A percentile compares a stretch with the other conserved stretches of the same genome.
phyloP scores from a whole-genome alignment of 371 early-diverging fungal genomes.

The Saksenaea vasiformis region DNA sequence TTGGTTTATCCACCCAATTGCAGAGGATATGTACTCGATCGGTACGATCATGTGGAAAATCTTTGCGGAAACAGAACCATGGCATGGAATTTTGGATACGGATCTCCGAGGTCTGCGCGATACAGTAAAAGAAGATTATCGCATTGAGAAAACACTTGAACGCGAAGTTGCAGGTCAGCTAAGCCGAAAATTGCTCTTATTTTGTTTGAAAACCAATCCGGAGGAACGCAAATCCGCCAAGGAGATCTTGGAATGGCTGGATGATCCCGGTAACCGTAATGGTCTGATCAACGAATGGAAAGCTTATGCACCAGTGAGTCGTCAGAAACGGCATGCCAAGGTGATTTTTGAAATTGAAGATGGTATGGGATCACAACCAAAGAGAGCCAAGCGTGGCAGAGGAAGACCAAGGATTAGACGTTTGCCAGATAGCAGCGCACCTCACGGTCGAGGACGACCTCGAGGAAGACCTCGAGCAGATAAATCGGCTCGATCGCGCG shows the following conservation, averaged over 20 bases:
- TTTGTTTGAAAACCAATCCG: constrained; percentile 47
- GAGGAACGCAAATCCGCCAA: constrained; percentile 47
- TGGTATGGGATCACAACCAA: background rate
- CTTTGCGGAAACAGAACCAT: constrained; percentile 65
- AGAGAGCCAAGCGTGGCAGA: constrained; percentile 1
- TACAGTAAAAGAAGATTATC: constrained; percentile 50
- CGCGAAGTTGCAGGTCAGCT: constrained; percentile 48
- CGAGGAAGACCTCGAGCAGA: background rate
- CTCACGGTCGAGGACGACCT: background rate
- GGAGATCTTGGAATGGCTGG: constrained; percentile 45
- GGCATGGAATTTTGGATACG: constrained; percentile 63
- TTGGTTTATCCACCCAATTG: constrained; percentile 53
- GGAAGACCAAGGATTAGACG: background rate
- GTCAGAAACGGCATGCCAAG: constrained; percentile 40
- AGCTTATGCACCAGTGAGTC: constrained; percentile 28
- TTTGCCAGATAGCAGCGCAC: background rate
- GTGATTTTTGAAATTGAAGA: constrained; percentile 17
- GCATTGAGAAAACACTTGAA: constrained; percentile 51
- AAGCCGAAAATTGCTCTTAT: constrained; percentile 48
- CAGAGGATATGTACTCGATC: constrained; percentile 67
- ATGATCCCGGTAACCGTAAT: constrained; percentile 19
- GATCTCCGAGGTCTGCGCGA: constrained; percentile 58
- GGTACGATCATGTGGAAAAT: constrained; percentile 68
- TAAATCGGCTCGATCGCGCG: background rate
- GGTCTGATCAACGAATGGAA: constrained; percentile 47